Conservation (phyloP, 495 filamentous ascomycete genomes). For the Penicillium odoratum region DNA sequence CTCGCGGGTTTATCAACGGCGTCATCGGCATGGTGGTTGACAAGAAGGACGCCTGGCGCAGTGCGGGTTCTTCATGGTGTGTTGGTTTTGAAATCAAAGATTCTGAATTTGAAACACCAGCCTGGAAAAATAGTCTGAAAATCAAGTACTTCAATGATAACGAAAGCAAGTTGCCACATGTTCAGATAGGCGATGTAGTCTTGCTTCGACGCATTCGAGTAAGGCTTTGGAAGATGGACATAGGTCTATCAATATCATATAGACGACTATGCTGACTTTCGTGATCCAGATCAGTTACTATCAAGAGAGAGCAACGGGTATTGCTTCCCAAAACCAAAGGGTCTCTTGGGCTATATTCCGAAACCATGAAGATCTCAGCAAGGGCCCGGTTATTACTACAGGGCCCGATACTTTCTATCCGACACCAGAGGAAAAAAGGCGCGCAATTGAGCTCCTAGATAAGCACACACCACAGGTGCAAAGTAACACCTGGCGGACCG, state of each 20-base stretch:
- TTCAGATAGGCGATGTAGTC: conserved; percentile 47
- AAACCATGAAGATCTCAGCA: conserved; percentile 25
- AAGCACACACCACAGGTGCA: conserved; percentile 1
- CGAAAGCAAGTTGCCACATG: conserved; percentile 36
- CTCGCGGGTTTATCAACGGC: conserved; percentile 31
- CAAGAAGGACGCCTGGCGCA: conserved; percentile 27
- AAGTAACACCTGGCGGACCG: not conserved
- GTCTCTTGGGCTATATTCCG: conserved; percentile 44
- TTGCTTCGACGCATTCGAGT: conserved; percentile 46
- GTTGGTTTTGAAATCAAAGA: conserved; percentile 55
- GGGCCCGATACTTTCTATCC: conserved; percentile 36
- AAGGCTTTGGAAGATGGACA: conserved; percentile 10
- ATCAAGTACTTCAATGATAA: conserved; percentile 51
- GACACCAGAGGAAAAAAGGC: conserved; percentile 27
- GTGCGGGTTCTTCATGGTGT: conserved; percentile 35
- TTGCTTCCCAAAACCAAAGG: conserved; percentile 30
- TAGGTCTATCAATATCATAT: not conserved
- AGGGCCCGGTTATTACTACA: conserved; percentile 24
- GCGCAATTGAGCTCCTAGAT: conserved; percentile 33
- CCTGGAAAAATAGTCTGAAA: conserved; percentile 43
- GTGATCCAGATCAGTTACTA: conserved; percentile 26
- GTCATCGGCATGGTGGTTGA: conserved; percentile 54
- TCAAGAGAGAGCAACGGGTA: conserved; percentile 25
- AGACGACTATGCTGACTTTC: not conserved
- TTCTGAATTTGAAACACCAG: conserved; percentile 29